Percentiles rank a stretch among this genome's conserved stretches.
These are phyloP conservation scores for Pigoraptor vietnamica DNA, from an alignment of 78 protist species.

Conservation along the genomic window DNA sequence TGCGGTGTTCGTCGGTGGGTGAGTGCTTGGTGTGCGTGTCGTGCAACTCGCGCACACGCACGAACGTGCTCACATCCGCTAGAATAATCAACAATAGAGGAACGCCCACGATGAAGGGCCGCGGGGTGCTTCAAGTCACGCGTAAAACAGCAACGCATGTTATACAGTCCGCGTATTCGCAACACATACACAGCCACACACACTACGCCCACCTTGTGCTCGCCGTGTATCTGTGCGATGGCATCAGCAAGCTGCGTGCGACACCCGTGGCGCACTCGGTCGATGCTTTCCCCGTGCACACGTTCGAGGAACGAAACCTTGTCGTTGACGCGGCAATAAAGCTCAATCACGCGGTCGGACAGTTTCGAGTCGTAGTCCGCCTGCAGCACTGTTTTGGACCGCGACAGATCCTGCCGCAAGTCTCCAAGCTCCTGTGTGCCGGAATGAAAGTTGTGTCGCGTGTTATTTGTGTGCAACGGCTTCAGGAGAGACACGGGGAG, in stretches of 20 bases:
- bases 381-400: neutral
- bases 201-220: neutral
- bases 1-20: no score
- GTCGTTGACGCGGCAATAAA: neutral
- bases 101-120: no score
- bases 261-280: neutral
- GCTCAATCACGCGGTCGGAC: neutral
- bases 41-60: no score
- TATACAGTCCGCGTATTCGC: no score
- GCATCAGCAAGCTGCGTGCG: neutral
- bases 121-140: no score
- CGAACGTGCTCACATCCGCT: no score
- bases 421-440: neutral
- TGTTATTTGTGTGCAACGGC: neutral
- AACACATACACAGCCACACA: no score
- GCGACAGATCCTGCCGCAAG: neutral
- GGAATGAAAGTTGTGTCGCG: no score
- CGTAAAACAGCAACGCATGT: no score
- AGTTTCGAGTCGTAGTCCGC: neutral
- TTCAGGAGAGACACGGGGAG: neutral
- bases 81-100: no score
- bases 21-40: no score
- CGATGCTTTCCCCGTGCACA: neutral
- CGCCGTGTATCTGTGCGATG: neutral
- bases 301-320: neutral